Evolutionary conservation across 169 alveolate species (phyloP).

Genomic region (Plasmodium blacklocki): DNA sequence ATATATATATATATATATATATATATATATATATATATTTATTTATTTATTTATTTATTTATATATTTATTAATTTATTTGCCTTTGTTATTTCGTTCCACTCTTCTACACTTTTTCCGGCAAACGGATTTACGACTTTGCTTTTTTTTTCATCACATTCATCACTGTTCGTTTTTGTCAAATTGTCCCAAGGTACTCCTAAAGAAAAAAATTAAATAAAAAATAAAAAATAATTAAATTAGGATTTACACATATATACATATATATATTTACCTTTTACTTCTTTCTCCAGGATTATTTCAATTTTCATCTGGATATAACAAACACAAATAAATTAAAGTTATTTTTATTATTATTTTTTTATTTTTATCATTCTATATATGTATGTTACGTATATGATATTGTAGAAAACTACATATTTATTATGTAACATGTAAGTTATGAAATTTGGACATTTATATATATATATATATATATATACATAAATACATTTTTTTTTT

Average conservation of each 20-base stretch:
- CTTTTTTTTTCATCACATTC: neutral
- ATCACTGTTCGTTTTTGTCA: slow-evolving; percentile 5
- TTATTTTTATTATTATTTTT: neutral
- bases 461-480: no score
- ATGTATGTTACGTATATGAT: neutral
- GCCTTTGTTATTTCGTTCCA: slow-evolving; percentile 49
- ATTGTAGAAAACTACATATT: no score
- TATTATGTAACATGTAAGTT: no score
- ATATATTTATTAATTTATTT: neutral
- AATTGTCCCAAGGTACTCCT: slow-evolving; percentile 28
- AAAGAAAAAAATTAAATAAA: neutral
- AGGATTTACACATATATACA: neutral
- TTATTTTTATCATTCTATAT: neutral
- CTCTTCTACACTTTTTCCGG: slow-evolving; percentile 58
- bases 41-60: neutral
- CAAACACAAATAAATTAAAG: neutral
- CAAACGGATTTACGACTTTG: slow-evolving; percentile 36
- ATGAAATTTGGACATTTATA: no score
- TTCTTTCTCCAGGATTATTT: slow-evolving; percentile 23
- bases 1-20: no score
- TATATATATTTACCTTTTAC: slow-evolving; percentile 10
- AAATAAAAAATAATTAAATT: neutral
- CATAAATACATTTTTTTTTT: neutral
- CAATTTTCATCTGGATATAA: slow-evolving; percentile 46
- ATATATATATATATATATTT: neutral